Evolutionary conservation across 2,329 filamentous ascomycete species (phyloP).

Genomic region (Fusarium circinatum): DNA sequence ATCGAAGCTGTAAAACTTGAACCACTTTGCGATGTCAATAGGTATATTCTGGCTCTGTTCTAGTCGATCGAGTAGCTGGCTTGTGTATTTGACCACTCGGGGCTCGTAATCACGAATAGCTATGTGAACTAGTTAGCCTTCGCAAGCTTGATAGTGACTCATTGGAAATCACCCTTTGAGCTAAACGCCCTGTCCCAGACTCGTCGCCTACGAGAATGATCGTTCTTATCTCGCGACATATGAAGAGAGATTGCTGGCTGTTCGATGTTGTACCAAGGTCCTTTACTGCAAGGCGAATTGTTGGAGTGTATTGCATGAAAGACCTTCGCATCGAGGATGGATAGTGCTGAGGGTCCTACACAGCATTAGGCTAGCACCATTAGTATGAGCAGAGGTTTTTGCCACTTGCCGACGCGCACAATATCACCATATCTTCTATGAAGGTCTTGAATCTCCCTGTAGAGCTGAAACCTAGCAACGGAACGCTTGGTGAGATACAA

Average conservation of each 20-base stretch:
- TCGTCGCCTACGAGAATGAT: neutral
- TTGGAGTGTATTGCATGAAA: neutral
- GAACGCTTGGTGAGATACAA: neutral
- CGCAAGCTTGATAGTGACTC: accelerated
- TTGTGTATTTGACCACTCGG: neutral
- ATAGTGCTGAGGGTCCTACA: neutral
- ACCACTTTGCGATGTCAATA: neutral
- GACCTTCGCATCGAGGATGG: neutral
- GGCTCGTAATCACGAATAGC: neutral
- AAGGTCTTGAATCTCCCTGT: neutral
- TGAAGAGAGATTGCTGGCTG: neutral
- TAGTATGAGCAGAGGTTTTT: accelerated
- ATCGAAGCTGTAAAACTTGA: neutral
- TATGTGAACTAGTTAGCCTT: neutral
- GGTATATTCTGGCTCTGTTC: accelerated
- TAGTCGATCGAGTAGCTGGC: neutral
- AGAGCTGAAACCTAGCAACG: neutral
- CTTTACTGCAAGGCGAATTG: neutral
- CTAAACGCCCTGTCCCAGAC: neutral
- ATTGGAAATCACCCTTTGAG: neutral
- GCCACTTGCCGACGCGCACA: neutral
- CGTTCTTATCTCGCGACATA: neutral
- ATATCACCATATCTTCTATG: neutral
- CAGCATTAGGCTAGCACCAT: accelerated
- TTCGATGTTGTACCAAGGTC: neutral